phyloP scores from a whole-genome alignment of 2,329 filamentous ascomycete genomes.

The Ascochyta clinopodiicola region DNA sequence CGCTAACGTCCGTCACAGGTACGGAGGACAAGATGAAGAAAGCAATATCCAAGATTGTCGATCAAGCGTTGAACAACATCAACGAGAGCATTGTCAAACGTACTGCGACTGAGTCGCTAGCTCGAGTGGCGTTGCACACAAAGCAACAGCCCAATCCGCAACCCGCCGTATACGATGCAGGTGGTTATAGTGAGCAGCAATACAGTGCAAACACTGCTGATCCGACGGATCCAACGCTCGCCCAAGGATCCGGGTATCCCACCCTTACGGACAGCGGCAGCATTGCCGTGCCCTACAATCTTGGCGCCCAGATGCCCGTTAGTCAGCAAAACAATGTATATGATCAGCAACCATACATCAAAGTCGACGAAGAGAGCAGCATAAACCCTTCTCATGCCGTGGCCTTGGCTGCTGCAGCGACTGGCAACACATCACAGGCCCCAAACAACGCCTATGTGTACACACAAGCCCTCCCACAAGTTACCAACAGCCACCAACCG shows the following conservation, averaged over 20 bases:
- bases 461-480: conserved; percentile 26
- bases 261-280: conserved; percentile 16
- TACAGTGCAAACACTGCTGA: conserved; percentile 27
- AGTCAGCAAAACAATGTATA: conserved; percentile 33
- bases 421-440: conserved; percentile 29
- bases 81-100: conserved; percentile 53
- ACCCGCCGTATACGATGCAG: conserved; percentile 32
- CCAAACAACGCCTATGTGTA: conserved; percentile 35
- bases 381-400: conserved; percentile 42
- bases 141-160: conserved; percentile 31
- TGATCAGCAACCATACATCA: conserved; percentile 38
- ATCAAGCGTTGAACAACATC: conserved; percentile 57
- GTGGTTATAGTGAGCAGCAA: conserved; percentile 29
- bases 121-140: conserved; percentile 44
- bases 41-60: conserved; percentile 58
- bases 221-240: conserved; percentile 30
- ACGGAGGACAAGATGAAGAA: conserved; percentile 57
- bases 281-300: conserved; percentile 35
- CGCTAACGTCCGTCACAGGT: conserved; percentile 38
- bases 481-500: conserved; percentile 26
- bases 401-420: conserved; percentile 36
- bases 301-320: conserved; percentile 29
- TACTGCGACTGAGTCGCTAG: conserved; percentile 53
- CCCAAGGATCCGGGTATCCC: conserved; percentile 32
- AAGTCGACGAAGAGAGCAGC: conserved; percentile 31